Evolutionary conservation across 2,329 filamentous ascomycete genomes (phyloP), one percentile per base, ranked within the genome.

Genomic region (Stagonosporopsis vannaccii): DNA sequence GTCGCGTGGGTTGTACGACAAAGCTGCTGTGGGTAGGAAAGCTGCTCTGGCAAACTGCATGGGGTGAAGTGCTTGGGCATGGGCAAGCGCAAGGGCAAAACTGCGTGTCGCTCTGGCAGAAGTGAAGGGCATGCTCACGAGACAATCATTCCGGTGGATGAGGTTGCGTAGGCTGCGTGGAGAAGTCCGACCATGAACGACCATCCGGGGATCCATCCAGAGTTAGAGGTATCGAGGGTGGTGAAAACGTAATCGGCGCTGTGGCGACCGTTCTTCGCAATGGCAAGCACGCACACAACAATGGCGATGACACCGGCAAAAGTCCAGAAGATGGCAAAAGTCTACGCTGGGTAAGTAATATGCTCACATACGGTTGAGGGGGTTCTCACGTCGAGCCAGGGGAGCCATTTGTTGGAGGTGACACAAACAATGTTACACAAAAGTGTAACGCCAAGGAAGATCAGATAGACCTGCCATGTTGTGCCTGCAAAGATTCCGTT

Each of bases 141-240:
- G 71, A 91, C 88, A 56, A 92, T 88, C 89, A 92, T 92, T 76
- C 90, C 90, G 0, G 88, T 91, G 15, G 88, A 89, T 4, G 88
- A 91, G 13, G 88, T 90, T 41, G 87, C 88, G 68, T 91, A 91
- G 59, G 86, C 89, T 45, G 87, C 88, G 66, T 90, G 88, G 19
- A 91, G 79, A 25, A 91, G 81, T 70, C 89, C 89, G 56, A 91
- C 86, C 70, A 84, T 87, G 78, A 90, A 91, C 4, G 88, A 87
- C 88, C 88, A 91, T 67, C 89, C 88, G 37, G 82, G 79, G 4
- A 81, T 78, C 88, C 89, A 92, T 55, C 89, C 89, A 4, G 88
- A 90, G 57, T 82, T 83, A 51, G 70, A 72, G 23, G 82, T 79
- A 70, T 90, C 87, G 67, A 92, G 90, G 66, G 87, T 80, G n/a